Conservation (phyloP, 2,329 filamentous ascomycete species). For the Pseudopithomyces chartarum region DNA sequence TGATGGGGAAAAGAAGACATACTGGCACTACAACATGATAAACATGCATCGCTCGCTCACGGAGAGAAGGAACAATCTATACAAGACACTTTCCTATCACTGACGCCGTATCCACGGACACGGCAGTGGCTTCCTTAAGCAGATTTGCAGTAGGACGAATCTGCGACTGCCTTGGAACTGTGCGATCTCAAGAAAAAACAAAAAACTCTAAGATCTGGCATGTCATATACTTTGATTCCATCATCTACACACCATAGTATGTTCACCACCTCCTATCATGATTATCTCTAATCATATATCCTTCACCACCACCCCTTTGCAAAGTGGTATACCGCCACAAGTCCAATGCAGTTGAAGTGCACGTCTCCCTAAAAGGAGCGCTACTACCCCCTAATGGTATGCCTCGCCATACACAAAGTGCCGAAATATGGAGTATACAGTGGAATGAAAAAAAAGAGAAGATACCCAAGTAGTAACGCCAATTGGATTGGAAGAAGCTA, state of each 20-base stretch:
- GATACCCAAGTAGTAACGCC: not conserved
- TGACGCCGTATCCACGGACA: too few relatives aligned
- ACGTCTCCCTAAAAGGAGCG: conserved; percentile 6
- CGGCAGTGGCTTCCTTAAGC: too few relatives aligned
- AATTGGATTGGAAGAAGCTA: not conserved
- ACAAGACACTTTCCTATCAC: too few relatives aligned
- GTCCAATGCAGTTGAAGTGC: conserved; percentile 1
- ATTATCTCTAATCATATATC: not conserved
- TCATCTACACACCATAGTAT: not conserved
- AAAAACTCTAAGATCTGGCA: too few relatives aligned
- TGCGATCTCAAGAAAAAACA: too few relatives aligned
- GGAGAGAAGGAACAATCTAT: too few relatives aligned
- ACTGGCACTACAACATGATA: too few relatives aligned
- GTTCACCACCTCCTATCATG: not conserved
- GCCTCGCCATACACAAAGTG: not conserved
- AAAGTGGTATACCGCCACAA: not conserved
- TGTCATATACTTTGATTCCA: not conserved
- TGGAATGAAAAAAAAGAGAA: not conserved
- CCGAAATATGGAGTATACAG: conserved; percentile 6
- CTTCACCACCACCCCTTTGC: not conserved
- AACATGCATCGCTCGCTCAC: too few relatives aligned
- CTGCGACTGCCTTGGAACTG: too few relatives aligned
- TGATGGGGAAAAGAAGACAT: too few relatives aligned
- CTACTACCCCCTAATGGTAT: conserved; percentile 5
- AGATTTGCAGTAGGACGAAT: too few relatives aligned